Base-by-base conservation (phyloP, 1,284 basidiomycete genomes). In the Heterobasidion parviporum region DNA sequence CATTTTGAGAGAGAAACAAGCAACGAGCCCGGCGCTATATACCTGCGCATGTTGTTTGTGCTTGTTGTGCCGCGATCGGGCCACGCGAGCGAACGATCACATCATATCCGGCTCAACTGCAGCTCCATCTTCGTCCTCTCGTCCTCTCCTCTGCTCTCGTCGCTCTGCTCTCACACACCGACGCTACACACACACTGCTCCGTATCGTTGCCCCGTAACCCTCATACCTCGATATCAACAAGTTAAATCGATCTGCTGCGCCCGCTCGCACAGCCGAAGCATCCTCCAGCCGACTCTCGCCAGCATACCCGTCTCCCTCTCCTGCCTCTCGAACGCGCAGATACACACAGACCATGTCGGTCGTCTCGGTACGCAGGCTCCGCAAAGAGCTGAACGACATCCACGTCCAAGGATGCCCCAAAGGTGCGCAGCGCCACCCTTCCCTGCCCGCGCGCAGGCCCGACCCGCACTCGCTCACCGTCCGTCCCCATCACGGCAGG, bases 381-480 rank as follows among this genome's bases (percentile, higher is more conserved):
- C 74, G 77, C 58, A 91, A 90, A 70, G 89, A 92, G 67, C 75
- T 92, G 26, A 71, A 67, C 51, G 89, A 91, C 64, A 85, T 91
- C 53, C 73, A 83, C 57, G 67, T 68, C n/a, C 77, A 87, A 61
- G 85, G 85, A 46, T 84, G 81, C 62, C 87, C 87, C n/a, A 80
- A 82, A 46, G 87, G 87, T 87, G 60, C 60, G 78, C 62, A 26
- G 26, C 14, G 36, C 51, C 41, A 44, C 45, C 6, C 36, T 12
- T 12, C 14, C 41, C 16, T 41, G 12, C 15, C 44, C 15, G 43
- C 32, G 26, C 8, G 15, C 33, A 26, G 26, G 20, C 47, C 35
- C 10, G 7, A 50, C 34, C 18, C 15, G 33, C 16, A 41, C 47
- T 18, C 16, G 45, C 14, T 16, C 16, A 14, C 16, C 15, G 16